Evolutionary conservation across 331 rosid genomes (phyloP).

Genomic region (Arachis monticola): DNA sequence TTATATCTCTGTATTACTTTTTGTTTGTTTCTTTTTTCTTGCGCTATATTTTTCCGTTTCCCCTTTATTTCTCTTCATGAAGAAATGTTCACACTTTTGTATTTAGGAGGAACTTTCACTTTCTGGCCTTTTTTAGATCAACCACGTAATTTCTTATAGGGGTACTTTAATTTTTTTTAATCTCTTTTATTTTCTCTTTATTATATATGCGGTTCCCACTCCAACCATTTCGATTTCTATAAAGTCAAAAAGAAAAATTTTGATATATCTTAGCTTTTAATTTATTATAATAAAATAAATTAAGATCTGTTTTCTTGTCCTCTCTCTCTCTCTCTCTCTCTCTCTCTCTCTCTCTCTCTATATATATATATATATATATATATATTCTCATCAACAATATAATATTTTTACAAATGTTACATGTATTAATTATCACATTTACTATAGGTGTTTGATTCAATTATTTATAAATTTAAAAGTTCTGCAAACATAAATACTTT

Average conservation of each 20-base stretch:
- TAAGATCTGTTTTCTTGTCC: not conserved
- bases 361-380: too few relatives aligned
- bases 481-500: too few relatives aligned
- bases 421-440: too few relatives aligned
- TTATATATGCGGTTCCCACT: slow-evolving; percentile 39
- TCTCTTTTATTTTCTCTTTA: slow-evolving; percentile 37
- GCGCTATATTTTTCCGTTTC: not conserved
- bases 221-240: slow-evolving; percentile 43
- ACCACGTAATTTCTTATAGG: slow-evolving; percentile 52
- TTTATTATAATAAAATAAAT: not conserved
- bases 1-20: slow-evolving; percentile 44
- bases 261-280: not conserved
- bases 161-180: slow-evolving; percentile 49
- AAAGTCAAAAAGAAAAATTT: slow-evolving; percentile 34
- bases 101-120: slow-evolving; percentile 61
- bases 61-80: slow-evolving; percentile 13
- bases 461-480: too few relatives aligned
- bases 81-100: slow-evolving; percentile 41
- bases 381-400: too few relatives aligned
- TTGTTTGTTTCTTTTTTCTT: slow-evolving; percentile 42
- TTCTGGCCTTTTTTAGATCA: slow-evolving; percentile 62
- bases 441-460: too few relatives aligned
- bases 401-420: too few relatives aligned
- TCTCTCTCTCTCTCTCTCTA: too few relatives aligned
- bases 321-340: too few relatives aligned